phyloP scores from a whole-genome alignment of 1,284 basidiomycete genomes.

The Sparassis latifolia region DNA sequence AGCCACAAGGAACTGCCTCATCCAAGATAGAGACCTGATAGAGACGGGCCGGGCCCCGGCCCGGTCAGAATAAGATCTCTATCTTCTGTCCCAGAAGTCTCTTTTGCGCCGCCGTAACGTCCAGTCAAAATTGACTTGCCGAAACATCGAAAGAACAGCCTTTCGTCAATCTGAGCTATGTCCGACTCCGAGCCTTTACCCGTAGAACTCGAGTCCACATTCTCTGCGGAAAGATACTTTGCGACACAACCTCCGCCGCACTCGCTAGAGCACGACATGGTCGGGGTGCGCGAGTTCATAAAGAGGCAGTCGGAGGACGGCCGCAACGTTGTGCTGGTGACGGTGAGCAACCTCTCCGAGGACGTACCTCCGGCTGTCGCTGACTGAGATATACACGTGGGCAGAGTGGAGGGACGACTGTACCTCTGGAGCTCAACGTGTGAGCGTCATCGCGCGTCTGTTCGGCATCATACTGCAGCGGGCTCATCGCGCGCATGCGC shows the following conservation, averaged over 20 bases:
- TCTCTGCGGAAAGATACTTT: slow-evolving; percentile 86
- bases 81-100: too few relatives aligned
- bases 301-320: slow-evolving; percentile 53
- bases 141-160: too few relatives aligned
- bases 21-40: too few relatives aligned
- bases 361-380: background rate
- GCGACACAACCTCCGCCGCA: slow-evolving; percentile 74
- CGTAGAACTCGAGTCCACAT: slow-evolving; percentile 25
- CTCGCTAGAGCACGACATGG: slow-evolving; percentile 61
- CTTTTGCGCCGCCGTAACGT: too few relatives aligned
- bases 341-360: slow-evolving; percentile 49
- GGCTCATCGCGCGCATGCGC: slow-evolving; percentile 14
- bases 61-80: too few relatives aligned
- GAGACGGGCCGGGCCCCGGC: too few relatives aligned
- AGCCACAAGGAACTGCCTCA: too few relatives aligned
- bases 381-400: slow-evolving; percentile 3
- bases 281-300: slow-evolving; percentile 66
- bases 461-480: slow-evolving; percentile 8
- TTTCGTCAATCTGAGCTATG: too few relatives aligned
- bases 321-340: slow-evolving; percentile 86
- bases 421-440: slow-evolving; percentile 95
- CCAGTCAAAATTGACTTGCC: too few relatives aligned
- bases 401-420: slow-evolving; percentile 93
- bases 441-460: slow-evolving; percentile 42
- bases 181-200: too few relatives aligned